Conservation (phyloP, 306 rosid genomes). For the Amphicarpaea edgeworthii region DNA sequence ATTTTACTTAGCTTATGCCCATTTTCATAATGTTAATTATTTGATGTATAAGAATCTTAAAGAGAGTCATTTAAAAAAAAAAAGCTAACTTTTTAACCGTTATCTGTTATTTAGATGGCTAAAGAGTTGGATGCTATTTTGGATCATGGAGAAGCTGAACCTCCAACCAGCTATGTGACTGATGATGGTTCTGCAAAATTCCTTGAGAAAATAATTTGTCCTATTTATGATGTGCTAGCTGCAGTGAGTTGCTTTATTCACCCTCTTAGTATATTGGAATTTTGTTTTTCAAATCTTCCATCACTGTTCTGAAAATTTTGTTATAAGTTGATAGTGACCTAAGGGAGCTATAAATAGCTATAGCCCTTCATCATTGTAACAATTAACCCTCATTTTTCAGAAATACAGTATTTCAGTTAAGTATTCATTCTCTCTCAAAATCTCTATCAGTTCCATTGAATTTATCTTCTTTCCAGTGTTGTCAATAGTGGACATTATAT, state of each 20-base stretch:
- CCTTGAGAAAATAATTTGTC: constrained; percentile 73
- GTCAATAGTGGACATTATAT: background rate
- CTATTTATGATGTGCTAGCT: constrained; percentile 62
- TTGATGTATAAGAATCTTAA: background rate
- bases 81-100: background rate
- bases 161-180: constrained; percentile 60
- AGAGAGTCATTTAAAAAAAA: constrained; percentile 11
- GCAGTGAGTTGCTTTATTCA: constrained; percentile 61
- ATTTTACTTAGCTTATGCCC: constrained; percentile 3
- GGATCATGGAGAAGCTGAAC: constrained; percentile 85
- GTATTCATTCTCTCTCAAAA: too few species aligned
- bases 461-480: too few species aligned
- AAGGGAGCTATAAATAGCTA: too few species aligned
- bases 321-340: too few species aligned
- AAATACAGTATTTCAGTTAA: too few species aligned
- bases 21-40: constrained; percentile 6
- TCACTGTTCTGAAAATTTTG: background rate
- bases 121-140: constrained; percentile 86
- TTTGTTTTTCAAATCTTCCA: constrained; percentile 18
- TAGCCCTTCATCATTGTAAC: too few species aligned
- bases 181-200: constrained; percentile 70
- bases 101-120: constrained; percentile 76
- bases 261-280: constrained; percentile 17
- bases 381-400: too few species aligned
- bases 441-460: too few species aligned